A percentile compares a stretch with the other conserved stretches of the same genome.
These are phyloP conservation scores for Ophiosphaerella korrae DNA, from an alignment of 2,329 filamentous ascomycete genomes.

Conservation along the genomic window DNA sequence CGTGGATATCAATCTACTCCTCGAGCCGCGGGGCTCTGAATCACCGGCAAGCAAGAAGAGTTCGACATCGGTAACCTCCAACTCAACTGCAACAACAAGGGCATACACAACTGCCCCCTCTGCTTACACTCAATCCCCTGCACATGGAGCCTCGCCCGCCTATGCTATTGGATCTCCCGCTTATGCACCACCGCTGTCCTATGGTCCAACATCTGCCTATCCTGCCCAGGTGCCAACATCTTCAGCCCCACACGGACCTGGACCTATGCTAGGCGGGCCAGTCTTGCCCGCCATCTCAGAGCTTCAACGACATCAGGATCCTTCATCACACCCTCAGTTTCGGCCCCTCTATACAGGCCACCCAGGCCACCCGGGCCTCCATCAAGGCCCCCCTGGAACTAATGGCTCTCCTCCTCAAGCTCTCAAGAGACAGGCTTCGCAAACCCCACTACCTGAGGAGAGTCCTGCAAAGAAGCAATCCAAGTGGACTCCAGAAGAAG, in stretches of 20 bases:
- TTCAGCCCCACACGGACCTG: conserved; percentile 26
- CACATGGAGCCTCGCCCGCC: conserved; percentile 39
- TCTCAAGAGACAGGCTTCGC: conserved; percentile 45
- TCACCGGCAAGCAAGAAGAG: conserved; percentile 59
- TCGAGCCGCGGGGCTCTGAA: conserved; percentile 78
- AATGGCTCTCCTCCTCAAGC: conserved; percentile 43
- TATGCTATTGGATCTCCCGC: conserved; percentile 39
- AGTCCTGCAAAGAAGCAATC: conserved; percentile 66
- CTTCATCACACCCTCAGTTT: conserved; percentile 43
- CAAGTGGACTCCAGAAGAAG: conserved; percentile 94
- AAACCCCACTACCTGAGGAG: conserved; percentile 44
- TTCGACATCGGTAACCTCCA: conserved; percentile 43
- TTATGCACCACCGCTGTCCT: conserved; percentile 37
- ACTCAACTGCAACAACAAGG: conserved; percentile 51
- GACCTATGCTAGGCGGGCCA: conserved; percentile 44
- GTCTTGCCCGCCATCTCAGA: conserved; percentile 46
- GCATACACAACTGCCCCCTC: conserved; percentile 43
- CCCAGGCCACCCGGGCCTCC: conserved; percentile 43
- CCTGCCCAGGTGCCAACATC: conserved; percentile 28
- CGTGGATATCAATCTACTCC: conserved; percentile 93
- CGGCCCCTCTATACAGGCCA: conserved; percentile 46
- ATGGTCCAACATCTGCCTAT: conserved; percentile 36
- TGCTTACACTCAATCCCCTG: conserved; percentile 43
- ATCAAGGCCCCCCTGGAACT: conserved; percentile 29
- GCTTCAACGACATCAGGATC: conserved; percentile 48